A percentile compares a stretch with the other conserved stretches of the same genome.
These are phyloP conservation scores for Cryphonectria parasitica DNA, from an alignment of 2,329 filamentous ascomycete genomes.

Conservation along the genomic window DNA sequence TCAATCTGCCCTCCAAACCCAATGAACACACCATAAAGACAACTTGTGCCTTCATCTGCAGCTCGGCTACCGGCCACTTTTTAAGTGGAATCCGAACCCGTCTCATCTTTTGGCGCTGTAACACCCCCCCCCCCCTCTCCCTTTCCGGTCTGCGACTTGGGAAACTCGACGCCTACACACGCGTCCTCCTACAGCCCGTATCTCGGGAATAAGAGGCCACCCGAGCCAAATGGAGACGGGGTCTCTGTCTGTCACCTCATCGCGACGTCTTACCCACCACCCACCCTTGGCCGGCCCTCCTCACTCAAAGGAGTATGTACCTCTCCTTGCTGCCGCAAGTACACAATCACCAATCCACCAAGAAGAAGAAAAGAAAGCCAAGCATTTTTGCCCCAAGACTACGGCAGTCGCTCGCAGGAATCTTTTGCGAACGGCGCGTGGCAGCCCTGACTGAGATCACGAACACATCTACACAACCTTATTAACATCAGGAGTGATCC, in stretches of 20 bases:
- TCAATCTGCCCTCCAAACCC: not conserved
- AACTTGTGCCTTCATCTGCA: not conserved
- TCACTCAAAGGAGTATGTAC: not conserved
- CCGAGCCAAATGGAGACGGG: not conserved
- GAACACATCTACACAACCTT: not conserved
- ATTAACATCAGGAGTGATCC: not conserved
- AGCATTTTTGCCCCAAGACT: not conserved
- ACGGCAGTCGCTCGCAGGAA: not conserved
- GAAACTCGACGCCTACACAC: not conserved
- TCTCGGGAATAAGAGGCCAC: constrained; percentile 4
- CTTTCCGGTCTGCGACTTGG: not conserved
- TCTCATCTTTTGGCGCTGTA: constrained; percentile 4
- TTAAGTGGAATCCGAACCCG: not conserved
- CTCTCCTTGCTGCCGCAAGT: not conserved
- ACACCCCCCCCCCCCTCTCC: not conserved
- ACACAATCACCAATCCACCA: not conserved
- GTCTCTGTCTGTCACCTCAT: not conserved
- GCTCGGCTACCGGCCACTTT: not conserved
- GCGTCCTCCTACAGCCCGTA: constrained; percentile 2
- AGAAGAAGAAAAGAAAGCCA: no score
- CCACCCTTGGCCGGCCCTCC: not conserved
- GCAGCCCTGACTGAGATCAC: constrained; percentile 1
- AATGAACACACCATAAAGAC: not conserved
- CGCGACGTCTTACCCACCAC: not conserved
- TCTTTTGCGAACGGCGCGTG: not conserved